Conservation (phyloP, 495 filamentous ascomycete genomes). For the Aspergillus biplanus region DNA sequence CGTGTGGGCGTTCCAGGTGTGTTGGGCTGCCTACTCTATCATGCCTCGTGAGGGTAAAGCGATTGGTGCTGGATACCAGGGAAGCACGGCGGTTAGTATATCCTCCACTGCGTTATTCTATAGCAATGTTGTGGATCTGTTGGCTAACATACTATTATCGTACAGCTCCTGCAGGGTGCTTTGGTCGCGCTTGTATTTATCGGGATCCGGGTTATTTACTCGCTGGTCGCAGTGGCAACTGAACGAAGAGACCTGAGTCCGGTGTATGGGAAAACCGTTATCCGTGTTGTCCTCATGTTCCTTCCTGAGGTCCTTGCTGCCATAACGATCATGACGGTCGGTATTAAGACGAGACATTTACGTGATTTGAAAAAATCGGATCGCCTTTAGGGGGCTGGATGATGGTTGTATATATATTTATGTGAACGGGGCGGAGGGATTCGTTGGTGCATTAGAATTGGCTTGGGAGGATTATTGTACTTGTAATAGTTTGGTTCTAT, state of each 20-base stretch:
- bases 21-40: constrained; percentile 27
- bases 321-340: constrained; percentile 14
- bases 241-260: constrained; percentile 19
- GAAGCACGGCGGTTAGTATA: constrained; percentile 16
- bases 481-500: no score
- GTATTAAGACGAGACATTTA: constrained; percentile 15
- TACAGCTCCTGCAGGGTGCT: constrained; percentile 16
- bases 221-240: constrained; percentile 17
- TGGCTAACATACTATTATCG: neutral
- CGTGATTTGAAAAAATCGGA: neutral
- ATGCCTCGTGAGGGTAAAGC: constrained; percentile 15
- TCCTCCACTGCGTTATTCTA: neutral
- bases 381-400: neutral
- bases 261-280: constrained; percentile 12
- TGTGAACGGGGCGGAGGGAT: no score
- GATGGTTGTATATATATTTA: neutral
- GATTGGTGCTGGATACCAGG: constrained; percentile 14
- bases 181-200: constrained; percentile 13
- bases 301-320: constrained; percentile 17
- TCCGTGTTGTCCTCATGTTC: constrained; percentile 24
- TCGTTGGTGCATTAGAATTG: no score
- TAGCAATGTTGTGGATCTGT: neutral
- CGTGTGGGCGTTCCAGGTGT: constrained; percentile 35
- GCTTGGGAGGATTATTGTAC: no score
- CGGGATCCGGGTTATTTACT: constrained; percentile 23